phyloP scores from a whole-genome alignment of 2,329 filamentous ascomycete species.

The Bertia moriformis region DNA sequence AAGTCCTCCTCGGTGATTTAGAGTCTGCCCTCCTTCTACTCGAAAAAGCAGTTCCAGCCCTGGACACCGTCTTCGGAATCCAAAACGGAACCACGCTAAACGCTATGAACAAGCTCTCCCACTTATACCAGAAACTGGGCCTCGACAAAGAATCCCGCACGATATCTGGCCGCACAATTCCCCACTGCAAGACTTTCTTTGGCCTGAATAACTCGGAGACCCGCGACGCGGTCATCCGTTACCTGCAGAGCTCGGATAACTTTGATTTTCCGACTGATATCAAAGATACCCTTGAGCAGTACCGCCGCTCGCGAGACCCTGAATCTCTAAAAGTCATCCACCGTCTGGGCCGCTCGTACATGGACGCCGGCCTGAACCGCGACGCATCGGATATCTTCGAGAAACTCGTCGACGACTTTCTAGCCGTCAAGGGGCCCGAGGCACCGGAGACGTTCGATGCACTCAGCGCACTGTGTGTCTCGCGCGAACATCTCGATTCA shows the following conservation, averaged over 20 bases:
- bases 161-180: conserved; percentile 10
- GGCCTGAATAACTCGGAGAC: conserved; percentile 10
- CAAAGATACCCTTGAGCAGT: conserved; percentile 11
- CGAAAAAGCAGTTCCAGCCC: conserved; percentile 12
- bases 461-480: conserved; percentile 13
- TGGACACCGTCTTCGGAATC: conserved; percentile 13
- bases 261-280: conserved; percentile 14
- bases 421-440: conserved; percentile 9
- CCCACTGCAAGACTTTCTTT: conserved; percentile 11
- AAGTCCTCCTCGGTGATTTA: conserved; percentile 11
- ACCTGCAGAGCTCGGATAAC: conserved; percentile 11
- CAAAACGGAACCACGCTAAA: conserved; percentile 12
- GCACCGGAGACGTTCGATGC: conserved; percentile 13
- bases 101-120: conserved; percentile 13
- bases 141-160: conserved; percentile 11
- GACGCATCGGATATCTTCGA: conserved; percentile 12
- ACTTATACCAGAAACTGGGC: conserved; percentile 13
- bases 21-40: conserved; percentile 12
- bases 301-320: conserved; percentile 8
- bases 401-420: conserved; percentile 11
- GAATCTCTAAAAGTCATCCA: conserved; percentile 12
- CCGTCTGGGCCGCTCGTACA: conserved; percentile 11
- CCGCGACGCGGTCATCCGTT: conserved; percentile 10
- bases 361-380: conserved; percentile 12
- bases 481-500: conserved; percentile 11